These are phyloP conservation scores for Lasiodiplodia sp. DNA, from an alignment of 2,329 filamentous ascomycete genomes.

Conservation along the genomic window DNA sequence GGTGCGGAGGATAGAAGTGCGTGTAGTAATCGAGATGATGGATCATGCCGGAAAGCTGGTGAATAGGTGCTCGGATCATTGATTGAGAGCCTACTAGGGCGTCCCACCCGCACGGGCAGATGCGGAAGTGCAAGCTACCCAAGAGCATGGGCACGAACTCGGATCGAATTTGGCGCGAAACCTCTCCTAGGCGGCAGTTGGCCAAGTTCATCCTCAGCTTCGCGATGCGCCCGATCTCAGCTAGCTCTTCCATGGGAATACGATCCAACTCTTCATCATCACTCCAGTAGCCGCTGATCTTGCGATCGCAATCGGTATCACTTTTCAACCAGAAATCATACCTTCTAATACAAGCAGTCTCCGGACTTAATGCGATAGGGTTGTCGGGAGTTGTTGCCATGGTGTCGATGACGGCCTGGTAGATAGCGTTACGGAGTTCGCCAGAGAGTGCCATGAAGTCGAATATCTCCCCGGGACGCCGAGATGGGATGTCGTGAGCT, in stretches of 20 bases:
- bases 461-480: not conserved
- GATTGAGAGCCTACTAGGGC: not conserved
- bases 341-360: not conserved
- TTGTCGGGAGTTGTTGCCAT: not conserved
- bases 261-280: not conserved
- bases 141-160: not conserved
- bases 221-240: not conserved
- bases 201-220: not conserved
- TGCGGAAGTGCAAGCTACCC: not conserved
- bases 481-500: not conserved
- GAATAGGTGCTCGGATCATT: not conserved
- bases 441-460: not conserved
- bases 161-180: not conserved
- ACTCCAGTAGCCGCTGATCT: not conserved
- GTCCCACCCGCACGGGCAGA: not conserved
- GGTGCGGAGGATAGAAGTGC: too few species aligned
- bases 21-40: not conserved
- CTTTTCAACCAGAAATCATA: not conserved
- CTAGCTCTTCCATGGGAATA: not conserved
- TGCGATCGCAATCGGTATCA: rapidly evolving
- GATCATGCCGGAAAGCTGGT: not conserved
- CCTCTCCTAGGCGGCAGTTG: not conserved
- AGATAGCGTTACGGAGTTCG: not conserved
- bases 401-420: not conserved
- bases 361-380: not conserved